phyloP scores from a whole-genome alignment of 371 early-diverging fungal genomes.

The Dichotomocladium elegans region DNA sequence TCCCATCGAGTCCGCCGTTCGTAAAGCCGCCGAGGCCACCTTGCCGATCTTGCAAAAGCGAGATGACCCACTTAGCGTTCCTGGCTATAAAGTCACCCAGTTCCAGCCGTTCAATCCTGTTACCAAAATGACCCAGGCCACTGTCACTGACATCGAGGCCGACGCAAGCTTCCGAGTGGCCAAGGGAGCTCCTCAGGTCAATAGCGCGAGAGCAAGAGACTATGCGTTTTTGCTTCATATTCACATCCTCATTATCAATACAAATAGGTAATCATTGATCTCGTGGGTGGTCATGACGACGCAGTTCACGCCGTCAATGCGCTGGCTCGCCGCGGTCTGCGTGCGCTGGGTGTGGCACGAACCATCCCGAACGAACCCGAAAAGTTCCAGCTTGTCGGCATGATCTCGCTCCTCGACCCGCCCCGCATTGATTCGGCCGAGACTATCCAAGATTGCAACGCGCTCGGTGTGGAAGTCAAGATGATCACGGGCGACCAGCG shows the following conservation, averaged over 20 bases:
- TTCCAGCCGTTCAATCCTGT: slow-evolving; percentile 93
- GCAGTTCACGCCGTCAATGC: slow-evolving; percentile 65
- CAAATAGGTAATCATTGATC: slow-evolving; percentile 46
- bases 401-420: slow-evolving; percentile 81
- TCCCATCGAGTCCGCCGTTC: slow-evolving; percentile 90
- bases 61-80: slow-evolving; percentile 62
- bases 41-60: slow-evolving; percentile 83
- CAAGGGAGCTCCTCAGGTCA: slow-evolving; percentile 95
- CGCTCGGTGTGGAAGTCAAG: slow-evolving; percentile 79
- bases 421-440: slow-evolving; percentile 74
- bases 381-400: slow-evolving; percentile 28
- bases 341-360: slow-evolving; percentile 50
- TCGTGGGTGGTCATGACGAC: slow-evolving; percentile 18
- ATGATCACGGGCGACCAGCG: slow-evolving; percentile 93
- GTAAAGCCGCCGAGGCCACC: slow-evolving; percentile 85
- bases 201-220: too few species aligned
- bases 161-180: slow-evolving; percentile 77
- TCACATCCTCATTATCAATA: too few species aligned
- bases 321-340: slow-evolving; percentile 68
- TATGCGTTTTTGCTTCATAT: too few species aligned
- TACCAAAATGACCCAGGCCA: slow-evolving; percentile 89
- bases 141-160: slow-evolving; percentile 58
- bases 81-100: slow-evolving; percentile 83
- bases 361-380: slow-evolving; percentile 51
- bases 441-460: slow-evolving; percentile 83